These are phyloP conservation scores for Panaeolus cyanescens DNA, from an alignment of 768 basidiomycete genomes.

Conservation along the genomic window DNA sequence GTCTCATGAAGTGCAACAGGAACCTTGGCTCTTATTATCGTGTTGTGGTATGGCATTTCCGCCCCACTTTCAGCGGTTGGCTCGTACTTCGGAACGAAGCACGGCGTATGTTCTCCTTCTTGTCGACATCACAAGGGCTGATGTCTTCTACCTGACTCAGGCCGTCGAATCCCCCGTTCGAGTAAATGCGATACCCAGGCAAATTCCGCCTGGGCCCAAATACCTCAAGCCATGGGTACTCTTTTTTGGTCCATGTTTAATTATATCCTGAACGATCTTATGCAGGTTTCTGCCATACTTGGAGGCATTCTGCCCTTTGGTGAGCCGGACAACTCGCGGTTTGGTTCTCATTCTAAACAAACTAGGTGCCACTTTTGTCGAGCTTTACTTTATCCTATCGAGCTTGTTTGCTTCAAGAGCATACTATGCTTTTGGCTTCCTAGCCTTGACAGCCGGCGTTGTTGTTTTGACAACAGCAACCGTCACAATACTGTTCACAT, in stretches of 20 bases:
- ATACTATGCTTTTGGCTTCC: constrained; percentile 96
- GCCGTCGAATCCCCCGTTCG: constrained; percentile 79
- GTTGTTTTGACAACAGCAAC: constrained; percentile 89
- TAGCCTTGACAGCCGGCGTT: constrained; percentile 83
- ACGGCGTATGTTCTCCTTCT: constrained; percentile 62
- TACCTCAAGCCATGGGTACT: constrained; percentile 82
- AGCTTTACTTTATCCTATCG: constrained; percentile 90
- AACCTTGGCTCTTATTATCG: constrained; percentile 81
- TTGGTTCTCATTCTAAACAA: not conserved
- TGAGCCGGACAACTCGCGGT: constrained; percentile 28
- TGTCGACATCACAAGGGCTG: not conserved
- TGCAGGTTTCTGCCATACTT: constrained; percentile 70
- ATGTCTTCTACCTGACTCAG: constrained; percentile 36
- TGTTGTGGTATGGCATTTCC: constrained; percentile 94
- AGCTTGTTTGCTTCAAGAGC: constrained; percentile 89
- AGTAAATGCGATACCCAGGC: constrained; percentile 93
- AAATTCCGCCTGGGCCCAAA: constrained; percentile 86
- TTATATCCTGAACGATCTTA: constrained; percentile 7
- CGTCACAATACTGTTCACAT: constrained; percentile 84
- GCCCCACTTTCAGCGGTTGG: constrained; percentile 88
- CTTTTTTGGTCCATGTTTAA: not conserved
- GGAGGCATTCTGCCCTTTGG: constrained; percentile 93
- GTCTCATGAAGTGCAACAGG: constrained; percentile 36
- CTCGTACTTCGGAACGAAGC: constrained; percentile 82
- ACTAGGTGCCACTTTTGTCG: constrained; percentile 92